Evolutionary conservation across 2,329 filamentous ascomycete species (phyloP), one percentile per base, ranked within the genome.

Genomic region (Dothideomycetes sp.): DNA sequence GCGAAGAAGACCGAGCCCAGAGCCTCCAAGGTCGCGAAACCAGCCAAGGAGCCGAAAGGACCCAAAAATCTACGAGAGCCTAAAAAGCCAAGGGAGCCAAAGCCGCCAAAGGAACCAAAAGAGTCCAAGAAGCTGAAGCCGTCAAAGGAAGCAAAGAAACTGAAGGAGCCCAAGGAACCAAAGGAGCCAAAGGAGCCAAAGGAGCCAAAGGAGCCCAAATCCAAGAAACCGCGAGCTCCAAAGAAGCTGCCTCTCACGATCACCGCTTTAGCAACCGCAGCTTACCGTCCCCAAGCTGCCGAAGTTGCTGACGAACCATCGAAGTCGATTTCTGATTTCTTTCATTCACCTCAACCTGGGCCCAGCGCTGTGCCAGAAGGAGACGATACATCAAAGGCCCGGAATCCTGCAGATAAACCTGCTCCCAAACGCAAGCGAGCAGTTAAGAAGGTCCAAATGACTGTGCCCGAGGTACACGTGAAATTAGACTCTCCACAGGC

Each of bases 241-340:
- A 78, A 76, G 58, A 86, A 83, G 61, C 88, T 82, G 57, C 63
- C 78, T 0, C 77, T 76, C 28, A 93, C 85, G 0, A 80, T 94
- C 43, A 94, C 86, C 0, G 83, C 78, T 28, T 64, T 84, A 35
- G 83, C 84, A 9, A 89, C 80, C 1, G 80, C 83, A 10, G 76
- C 77, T 4, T 91, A 88, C 53, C 57, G 64, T 17, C 55, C 63
- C 3, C 34, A 34, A 15, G 20, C 50, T 31, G 48, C 55, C 20
- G 52, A 37, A 27, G 42, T 33, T 4, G 50, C 46, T 29, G 50
- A 47, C 47, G 53, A 47, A 31, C 58, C 55, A 8, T 59, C 29
- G 3, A 43, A 37, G 22, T 20, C 33, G 12, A 43, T 64, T 8
- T 68, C 70, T 2, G 71, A 71, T 47, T 70, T 76, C 43, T 56